Conservation (phyloP, 768 basidiomycete genomes). For the Tylopilus vinaceipallidus region DNA sequence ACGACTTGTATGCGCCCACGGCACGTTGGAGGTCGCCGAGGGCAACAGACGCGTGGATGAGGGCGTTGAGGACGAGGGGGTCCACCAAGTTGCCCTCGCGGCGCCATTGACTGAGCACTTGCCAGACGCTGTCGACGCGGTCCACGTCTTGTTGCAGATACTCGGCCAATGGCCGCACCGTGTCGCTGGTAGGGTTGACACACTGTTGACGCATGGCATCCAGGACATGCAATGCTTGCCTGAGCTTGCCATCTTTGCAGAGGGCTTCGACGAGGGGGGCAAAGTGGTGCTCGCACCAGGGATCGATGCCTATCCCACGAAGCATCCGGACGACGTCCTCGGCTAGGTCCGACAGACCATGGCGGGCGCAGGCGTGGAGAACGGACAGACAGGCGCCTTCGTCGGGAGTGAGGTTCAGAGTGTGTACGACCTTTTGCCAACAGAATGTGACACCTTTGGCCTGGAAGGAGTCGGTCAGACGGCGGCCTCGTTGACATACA, state of each 20-base stretch:
- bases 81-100: constrained; percentile 52
- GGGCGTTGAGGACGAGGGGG: constrained; percentile 56
- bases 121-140: constrained; percentile 62
- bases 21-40: constrained; percentile 73
- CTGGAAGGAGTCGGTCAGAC: constrained; percentile 36
- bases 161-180: constrained; percentile 52
- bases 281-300: constrained; percentile 70
- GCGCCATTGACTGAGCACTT: constrained; percentile 57
- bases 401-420: constrained; percentile 56
- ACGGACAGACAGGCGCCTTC: constrained; percentile 73
- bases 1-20: constrained; percentile 70
- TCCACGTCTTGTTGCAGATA: constrained; percentile 47
- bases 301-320: constrained; percentile 42
- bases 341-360: constrained; percentile 70
- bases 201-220: constrained; percentile 55
- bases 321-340: constrained; percentile 61
- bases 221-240: constrained; percentile 62
- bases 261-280: constrained; percentile 76
- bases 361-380: constrained; percentile 70
- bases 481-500: background rate
- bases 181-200: constrained; percentile 49
- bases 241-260: constrained; percentile 51
- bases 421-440: constrained; percentile 60
- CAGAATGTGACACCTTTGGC: constrained; percentile 60
- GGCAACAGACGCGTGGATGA: constrained; percentile 61